Base-by-base conservation (phyloP, 78 protist genomes). In the Monosiga brevicollis region DNA sequence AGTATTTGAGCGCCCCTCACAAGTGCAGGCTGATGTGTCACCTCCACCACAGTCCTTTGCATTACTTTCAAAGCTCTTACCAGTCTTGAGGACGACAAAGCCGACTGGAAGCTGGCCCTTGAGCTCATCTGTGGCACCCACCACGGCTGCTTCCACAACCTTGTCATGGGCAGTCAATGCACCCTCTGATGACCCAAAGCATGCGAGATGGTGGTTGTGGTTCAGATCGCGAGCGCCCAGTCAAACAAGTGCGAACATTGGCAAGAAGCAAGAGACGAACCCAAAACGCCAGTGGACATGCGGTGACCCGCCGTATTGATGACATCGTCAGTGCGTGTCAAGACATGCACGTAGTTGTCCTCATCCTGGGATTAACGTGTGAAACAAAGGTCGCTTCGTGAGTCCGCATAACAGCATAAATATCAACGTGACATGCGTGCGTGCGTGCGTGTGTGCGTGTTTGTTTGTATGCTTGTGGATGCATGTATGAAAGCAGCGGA, bases 261-360 rank as follows among this genome's bases (percentile, higher is more conserved):
- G 89, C 71, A 87, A 82, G 26, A 41, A 29, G 71, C 40, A 23
- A 41, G 88, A 62, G 25, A 87, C 78, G 32, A 86, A 93, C 40
- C 93, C 97, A 32, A 95, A 40, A 43, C 75, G 26, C 91, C 90
- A 11, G 95, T 89, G 24, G 94, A 86, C 26, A 95, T 76, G 32
- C 96, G 83, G 42, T 93, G 95, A 25, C 93, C 97, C 25, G 93
- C 90, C 36, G 90, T 92, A 76, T 95, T 95, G 89, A 95, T 92
- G 36, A 93, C 82, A 71, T 95, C 97, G 37, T 95, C 97, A 2
- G 91, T 91, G 26, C 97, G 80, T 26, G 91, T 54, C 87, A 91
- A 84, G 23, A 94, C 75, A 73, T 38, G 49, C 29, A 86, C 70
- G 71, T 89, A 90, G 22, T 91, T 93, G 1, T 90, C 90, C 0